A percentile compares a stretch with the other conserved stretches of the same genome.
phyloP scores from a whole-genome alignment of 2,329 filamentous ascomycete genomes.

The Aspergillus ochraceoroseus region DNA sequence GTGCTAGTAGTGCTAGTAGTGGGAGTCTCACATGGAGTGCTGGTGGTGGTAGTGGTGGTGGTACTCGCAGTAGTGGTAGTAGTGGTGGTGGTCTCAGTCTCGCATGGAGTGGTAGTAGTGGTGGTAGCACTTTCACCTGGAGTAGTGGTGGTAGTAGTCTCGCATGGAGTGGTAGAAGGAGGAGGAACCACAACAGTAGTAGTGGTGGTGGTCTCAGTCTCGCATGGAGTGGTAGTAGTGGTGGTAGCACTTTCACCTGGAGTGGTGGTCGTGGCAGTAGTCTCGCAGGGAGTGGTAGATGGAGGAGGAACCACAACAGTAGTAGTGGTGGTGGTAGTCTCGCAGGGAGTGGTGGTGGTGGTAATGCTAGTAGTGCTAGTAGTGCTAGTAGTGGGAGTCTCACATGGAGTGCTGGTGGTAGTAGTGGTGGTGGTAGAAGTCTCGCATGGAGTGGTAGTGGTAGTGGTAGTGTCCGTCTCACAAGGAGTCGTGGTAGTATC shows the following conservation, averaged over 20 bases:
- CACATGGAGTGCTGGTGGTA: background rate
- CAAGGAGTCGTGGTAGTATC: constrained; percentile 3
- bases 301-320: background rate
- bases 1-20: background rate
- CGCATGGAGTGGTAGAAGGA: constrained; percentile 3
- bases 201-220: background rate
- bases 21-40: constrained; percentile 9
- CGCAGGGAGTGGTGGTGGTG: constrained; percentile 5
- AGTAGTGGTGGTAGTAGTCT: too few relatives aligned
- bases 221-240: constrained; percentile 5
- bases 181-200: too few relatives aligned
- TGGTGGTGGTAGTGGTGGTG: background rate
- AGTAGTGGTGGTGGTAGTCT: background rate
- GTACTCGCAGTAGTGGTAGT: background rate
- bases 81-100: background rate
- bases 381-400: background rate
- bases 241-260: background rate
- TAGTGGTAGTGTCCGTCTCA: background rate
- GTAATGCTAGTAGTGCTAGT: constrained; percentile 1
- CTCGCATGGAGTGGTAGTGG: constrained; percentile 5
- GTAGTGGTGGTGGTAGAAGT: background rate
- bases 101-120: constrained; percentile 3
- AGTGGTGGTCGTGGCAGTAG: background rate
- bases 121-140: background rate
- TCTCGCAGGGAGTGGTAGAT: constrained; percentile 1